These are phyloP conservation scores for Corrigiola litoralis DNA, from an alignment of 179 eudicot species.

Conservation along the genomic window DNA sequence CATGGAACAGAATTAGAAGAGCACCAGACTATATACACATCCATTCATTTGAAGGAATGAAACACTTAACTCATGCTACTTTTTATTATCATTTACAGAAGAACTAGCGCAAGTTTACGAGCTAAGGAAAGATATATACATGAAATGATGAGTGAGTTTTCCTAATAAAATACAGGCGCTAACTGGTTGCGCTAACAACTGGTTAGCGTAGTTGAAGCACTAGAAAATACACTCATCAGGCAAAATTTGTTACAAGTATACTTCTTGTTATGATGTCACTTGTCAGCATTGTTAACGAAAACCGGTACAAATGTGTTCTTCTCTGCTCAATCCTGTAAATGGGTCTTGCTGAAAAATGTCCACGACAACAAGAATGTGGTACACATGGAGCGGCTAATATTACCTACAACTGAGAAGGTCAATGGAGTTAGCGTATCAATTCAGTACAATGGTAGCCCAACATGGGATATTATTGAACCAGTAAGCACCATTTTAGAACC, in stretches of 20 bases:
- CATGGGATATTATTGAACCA: background rate
- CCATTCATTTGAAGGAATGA: background rate
- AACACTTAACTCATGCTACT: background rate
- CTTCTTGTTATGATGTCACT: slow-evolving; percentile 10
- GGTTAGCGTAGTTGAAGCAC: background rate
- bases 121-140: slow-evolving; percentile 16
- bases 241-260: slow-evolving; percentile 15
- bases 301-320: slow-evolving; percentile 16
- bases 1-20: background rate
- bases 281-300: background rate
- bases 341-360: background rate
- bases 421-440: background rate
- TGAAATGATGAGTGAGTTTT: background rate
- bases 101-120: background rate
- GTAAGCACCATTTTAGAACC: background rate
- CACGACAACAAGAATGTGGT: background rate
- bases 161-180: background rate
- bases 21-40: background rate
- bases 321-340: slow-evolving; percentile 11
- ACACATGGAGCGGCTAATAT: background rate
- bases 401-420: slow-evolving; percentile 2
- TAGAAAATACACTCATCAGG: slow-evolving; percentile 16
- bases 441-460: background rate
- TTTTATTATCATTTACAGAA: slow-evolving; percentile 17
- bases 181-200: too few relatives aligned